phyloP scores from a whole-genome alignment of 1,284 basidiomycete species.

The Rhodotorula sp. region DNA sequence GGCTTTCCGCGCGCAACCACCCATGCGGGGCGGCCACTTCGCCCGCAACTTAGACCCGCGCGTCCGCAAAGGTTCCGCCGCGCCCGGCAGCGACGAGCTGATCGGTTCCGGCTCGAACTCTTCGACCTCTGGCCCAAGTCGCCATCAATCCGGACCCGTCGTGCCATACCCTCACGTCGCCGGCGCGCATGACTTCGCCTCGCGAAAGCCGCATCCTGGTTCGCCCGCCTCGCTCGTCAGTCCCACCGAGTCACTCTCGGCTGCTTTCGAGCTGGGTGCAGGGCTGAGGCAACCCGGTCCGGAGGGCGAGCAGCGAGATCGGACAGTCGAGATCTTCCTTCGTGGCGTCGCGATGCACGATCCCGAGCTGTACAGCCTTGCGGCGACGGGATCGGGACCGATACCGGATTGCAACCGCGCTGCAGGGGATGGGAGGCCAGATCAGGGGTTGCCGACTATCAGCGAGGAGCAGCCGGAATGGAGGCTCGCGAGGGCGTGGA shows the following conservation, averaged over 20 bases:
- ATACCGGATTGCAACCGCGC: too few species aligned
- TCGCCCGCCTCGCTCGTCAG: too few species aligned
- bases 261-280: background rate
- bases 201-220: too few species aligned
- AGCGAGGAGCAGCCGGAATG: constrained; percentile 18
- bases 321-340: constrained; percentile 8
- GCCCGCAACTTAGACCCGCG: too few species aligned
- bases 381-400: background rate
- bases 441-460: background rate
- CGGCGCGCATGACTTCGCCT: background rate
- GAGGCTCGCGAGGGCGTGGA: constrained; percentile 23
- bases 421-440: background rate
- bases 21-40: too few species aligned
- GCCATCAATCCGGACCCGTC: too few species aligned
- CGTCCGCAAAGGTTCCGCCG: too few species aligned
- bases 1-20: too few species aligned
- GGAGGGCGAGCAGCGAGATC: too few species aligned
- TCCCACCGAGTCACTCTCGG: constrained; percentile 1
- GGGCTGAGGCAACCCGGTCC: background rate
- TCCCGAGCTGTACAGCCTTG: background rate
- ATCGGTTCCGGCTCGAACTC: too few species aligned
- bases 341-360: background rate
- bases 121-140: too few species aligned
- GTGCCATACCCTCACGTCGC: background rate
- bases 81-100: too few species aligned